Conservation (phyloP, 495 filamentous ascomycete species). For the Ramalina intermedia region DNA sequence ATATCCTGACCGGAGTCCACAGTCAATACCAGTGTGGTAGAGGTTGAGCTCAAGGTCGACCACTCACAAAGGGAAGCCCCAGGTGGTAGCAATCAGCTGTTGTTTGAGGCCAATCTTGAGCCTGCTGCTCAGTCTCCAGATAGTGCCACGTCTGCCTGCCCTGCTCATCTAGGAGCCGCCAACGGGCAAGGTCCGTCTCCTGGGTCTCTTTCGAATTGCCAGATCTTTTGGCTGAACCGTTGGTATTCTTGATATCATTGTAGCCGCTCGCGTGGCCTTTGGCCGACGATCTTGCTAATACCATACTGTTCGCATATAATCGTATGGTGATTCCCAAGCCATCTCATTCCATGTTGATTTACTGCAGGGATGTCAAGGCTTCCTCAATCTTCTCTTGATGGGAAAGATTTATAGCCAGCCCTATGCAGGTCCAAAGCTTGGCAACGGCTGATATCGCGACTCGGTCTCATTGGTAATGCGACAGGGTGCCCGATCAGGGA, state of each 20-base stretch:
- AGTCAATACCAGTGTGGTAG: conserved; percentile 5
- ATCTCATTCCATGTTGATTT: no score
- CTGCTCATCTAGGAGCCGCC: conserved; percentile 69
- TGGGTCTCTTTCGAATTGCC: not conserved
- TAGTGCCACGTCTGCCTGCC: conserved; percentile 92
- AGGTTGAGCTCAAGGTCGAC: not conserved
- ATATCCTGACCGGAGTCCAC: conserved; percentile 38
- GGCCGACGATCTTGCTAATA: no score
- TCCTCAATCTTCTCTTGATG: no score
- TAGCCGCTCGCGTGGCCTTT: not conserved
- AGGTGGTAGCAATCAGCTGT: conserved; percentile 73
- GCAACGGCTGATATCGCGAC: no score
- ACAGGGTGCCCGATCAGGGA: no score
- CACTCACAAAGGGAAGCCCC: conserved; percentile 49
- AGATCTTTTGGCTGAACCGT: not conserved
- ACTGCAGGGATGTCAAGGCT: no score
- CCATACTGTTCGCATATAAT: no score
- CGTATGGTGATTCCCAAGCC: no score
- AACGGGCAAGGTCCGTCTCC: conserved; percentile 63
- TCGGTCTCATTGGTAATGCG: no score
- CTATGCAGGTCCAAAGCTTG: no score
- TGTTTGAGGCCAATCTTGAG: conserved; percentile 70
- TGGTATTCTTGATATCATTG: not conserved
- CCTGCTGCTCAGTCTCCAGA: conserved; percentile 60
- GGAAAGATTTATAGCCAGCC: no score